These are phyloP conservation scores for Russula virescens DNA, from an alignment of 768 basidiomycete genomes.

Conservation along the genomic window DNA sequence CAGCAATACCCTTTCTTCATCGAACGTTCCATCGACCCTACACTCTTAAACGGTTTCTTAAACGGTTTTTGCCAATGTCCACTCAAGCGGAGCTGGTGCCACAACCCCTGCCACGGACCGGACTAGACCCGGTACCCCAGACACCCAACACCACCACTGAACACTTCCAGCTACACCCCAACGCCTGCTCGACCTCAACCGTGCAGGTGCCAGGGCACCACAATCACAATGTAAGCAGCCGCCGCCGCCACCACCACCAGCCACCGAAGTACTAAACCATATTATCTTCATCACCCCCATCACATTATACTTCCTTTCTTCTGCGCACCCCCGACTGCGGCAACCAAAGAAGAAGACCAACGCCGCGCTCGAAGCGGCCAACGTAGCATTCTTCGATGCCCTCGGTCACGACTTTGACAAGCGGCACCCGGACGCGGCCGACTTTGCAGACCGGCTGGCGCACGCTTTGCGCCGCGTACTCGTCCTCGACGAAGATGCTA, in stretches of 20 bases:
- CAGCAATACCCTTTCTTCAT: background rate
- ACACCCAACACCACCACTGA: background rate
- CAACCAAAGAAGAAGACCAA: no score
- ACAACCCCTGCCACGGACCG: background rate
- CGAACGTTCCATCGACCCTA: background rate
- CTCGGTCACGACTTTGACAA: slow-evolving; percentile 7
- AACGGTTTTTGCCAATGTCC: background rate
- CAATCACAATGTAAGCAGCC: background rate
- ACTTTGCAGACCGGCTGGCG: background rate
- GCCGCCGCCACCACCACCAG: background rate
- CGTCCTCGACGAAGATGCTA: slow-evolving; percentile 6
- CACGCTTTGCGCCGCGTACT: background rate
- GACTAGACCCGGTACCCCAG: background rate
- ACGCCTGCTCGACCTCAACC: no score
- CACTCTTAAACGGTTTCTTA: no score
- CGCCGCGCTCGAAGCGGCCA: slow-evolving; percentile 6
- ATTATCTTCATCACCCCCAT: background rate
- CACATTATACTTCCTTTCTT: no score
- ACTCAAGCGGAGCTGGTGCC: background rate
- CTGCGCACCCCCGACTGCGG: no score
- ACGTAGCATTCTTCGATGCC: slow-evolving; percentile 10
- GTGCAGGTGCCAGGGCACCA: no score
- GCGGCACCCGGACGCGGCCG: slow-evolving; percentile 1
- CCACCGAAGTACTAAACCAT: background rate
- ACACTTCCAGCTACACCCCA: background rate